Base-by-base conservation (phyloP, 305 asterid genomes). In the Fraxinus xanthoxyloides region DNA sequence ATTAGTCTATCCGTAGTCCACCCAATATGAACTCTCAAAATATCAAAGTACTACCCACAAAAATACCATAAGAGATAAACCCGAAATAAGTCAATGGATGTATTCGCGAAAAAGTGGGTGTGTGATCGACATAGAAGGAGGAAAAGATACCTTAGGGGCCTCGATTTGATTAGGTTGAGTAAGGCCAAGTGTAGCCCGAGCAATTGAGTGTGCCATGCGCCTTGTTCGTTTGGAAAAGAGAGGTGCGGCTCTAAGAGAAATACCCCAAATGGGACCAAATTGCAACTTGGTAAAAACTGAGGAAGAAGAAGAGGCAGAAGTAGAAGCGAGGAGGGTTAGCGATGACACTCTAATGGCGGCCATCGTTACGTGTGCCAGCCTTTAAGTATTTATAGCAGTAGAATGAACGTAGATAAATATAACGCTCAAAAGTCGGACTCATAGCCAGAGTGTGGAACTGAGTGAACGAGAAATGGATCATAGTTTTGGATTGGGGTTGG, bases 101-200 rank as follows among this genome's bases (percentile, higher is more conserved):
- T 9, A 65, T 65, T 26, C 73, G 1, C 7, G n/a, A 70, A 13
- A 46, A 19, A 78, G 38, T 23, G 3, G 70, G 79, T 10, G 35
- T 32, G 17, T 38, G 10, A 4, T 30, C 38, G 78, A 56, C 5
- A 51, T 38, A 19, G 19, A 13, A 7, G 19, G 12, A 23, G 75
- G 23, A 69, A 31, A 69, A 69, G 38, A 34, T 36, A 96, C 99
- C 98, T 91, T 94, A 0, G 91, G 93, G 15, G 89, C 76, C 59
- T 94, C 97, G 79, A 85, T 83, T 72, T 82, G 89, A 56, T 86
- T 92, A 19, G 98, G 87, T 26, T 87, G 84, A 83, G 99, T 94
- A 76, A 96, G 97, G 87, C 99, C 99, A 26, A 94, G 99, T 75
- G 97, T 90, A 87, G 95, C 98, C 83, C 88, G 88, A 79, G 98